These are phyloP conservation scores for Jatropha curcas DNA, from an alignment of 345 rosid genomes.

Conservation along the genomic window DNA sequence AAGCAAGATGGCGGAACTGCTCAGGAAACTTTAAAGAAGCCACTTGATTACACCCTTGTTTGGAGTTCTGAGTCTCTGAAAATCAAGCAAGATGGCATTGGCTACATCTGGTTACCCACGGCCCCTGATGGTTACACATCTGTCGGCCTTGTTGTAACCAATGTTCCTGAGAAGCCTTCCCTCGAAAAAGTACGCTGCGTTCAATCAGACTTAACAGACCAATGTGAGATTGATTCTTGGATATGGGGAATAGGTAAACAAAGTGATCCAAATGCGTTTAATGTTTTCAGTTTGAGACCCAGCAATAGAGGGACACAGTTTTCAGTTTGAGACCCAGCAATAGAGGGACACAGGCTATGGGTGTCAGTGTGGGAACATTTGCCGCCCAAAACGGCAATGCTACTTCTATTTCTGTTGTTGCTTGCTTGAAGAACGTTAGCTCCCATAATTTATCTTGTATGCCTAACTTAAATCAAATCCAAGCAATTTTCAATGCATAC, in stretches of 20 bases:
- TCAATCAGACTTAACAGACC: slow-evolving; percentile 62
- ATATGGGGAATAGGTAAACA: slow-evolving; percentile 55
- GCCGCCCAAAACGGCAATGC: slow-evolving; percentile 29
- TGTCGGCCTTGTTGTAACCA: slow-evolving; percentile 63
- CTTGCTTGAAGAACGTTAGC: slow-evolving; percentile 62
- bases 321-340: slow-evolving; percentile 43
- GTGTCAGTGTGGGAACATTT: slow-evolving; percentile 66
- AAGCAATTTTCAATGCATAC: slow-evolving; percentile 46
- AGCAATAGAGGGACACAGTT: no score
- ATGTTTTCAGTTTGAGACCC: no score
- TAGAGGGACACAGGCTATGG: slow-evolving; percentile 51
- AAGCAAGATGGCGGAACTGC: slow-evolving; percentile 55
- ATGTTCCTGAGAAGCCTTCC: slow-evolving; percentile 60
- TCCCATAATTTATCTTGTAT: slow-evolving; percentile 40
- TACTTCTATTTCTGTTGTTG: slow-evolving; percentile 27
- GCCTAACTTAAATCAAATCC: slow-evolving; percentile 61
- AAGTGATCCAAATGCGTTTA: slow-evolving; percentile 31
- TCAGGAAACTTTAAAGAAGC: slow-evolving; percentile 43
- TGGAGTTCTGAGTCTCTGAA: slow-evolving; percentile 67
- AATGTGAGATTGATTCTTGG: slow-evolving; percentile 46
- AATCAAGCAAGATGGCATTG: slow-evolving; percentile 60
- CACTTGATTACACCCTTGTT: slow-evolving; percentile 71
- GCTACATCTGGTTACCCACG: slow-evolving; percentile 69
- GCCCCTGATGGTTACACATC: slow-evolving; percentile 70
- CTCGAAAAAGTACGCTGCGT: slow-evolving; percentile 66